Evolutionary conservation across 2,329 filamentous ascomycete species (phyloP).

Genomic region (Colletotrichum navitas): DNA sequence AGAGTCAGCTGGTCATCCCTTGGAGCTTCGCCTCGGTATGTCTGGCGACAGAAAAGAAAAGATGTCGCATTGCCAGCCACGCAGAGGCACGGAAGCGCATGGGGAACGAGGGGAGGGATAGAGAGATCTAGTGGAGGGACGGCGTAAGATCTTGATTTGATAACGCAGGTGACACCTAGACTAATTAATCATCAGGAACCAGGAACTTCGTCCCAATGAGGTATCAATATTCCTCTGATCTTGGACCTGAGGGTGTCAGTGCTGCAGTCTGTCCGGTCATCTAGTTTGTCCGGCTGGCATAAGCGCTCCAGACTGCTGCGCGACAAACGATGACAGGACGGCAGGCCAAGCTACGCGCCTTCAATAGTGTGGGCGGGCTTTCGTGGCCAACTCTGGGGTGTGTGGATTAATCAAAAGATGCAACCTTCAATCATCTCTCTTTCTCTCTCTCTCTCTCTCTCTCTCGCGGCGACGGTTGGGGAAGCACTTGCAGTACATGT

Average conservation of each 20-base stretch:
- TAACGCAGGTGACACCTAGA: conserved; percentile 33
- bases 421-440: neutral
- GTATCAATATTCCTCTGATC: conserved; percentile 28
- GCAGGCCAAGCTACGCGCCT: conserved; percentile 20
- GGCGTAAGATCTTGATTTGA: conserved; percentile 3
- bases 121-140: conserved; percentile 7
- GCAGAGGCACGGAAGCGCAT: conserved; percentile 12
- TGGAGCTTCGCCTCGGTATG: conserved; percentile 30
- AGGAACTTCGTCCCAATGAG: conserved; percentile 35
- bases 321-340: conserved; percentile 10
- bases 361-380: conserved; percentile 22
- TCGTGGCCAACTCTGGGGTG: conserved; percentile 24
- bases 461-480: neutral
- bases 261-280: neutral
- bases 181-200: conserved; percentile 34
- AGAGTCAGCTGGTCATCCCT: conserved; percentile 5
- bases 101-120: neutral
- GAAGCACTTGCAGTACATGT: neutral
- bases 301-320: conserved; percentile 14
- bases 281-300: conserved; percentile 21
- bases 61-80: conserved; percentile 17
- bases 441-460: neutral
- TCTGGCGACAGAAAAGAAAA: conserved; percentile 21
- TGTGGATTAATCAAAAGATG: conserved; percentile 10
- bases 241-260: conserved; percentile 22